phyloP scores from a whole-genome alignment of 768 basidiomycete species.

The Vararia minispora region DNA sequence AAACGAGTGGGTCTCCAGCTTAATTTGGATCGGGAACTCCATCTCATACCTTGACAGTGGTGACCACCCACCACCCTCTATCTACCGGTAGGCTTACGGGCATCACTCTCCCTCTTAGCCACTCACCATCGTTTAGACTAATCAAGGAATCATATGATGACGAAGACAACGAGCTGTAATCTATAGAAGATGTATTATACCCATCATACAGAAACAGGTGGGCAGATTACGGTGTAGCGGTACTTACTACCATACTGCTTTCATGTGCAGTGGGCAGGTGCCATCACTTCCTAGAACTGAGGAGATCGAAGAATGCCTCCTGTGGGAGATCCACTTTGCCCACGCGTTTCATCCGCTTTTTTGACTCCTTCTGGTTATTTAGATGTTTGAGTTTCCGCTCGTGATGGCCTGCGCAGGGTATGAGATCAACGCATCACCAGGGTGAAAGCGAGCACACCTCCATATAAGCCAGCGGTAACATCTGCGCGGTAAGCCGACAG shows the following conservation, averaged over 20 bases:
- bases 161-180: slow-evolving; percentile 74
- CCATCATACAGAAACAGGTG: too few species aligned
- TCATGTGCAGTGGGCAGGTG: background rate
- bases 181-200: slow-evolving; percentile 12
- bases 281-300: slow-evolving; percentile 43
- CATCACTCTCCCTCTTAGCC: background rate
- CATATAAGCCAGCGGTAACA: slow-evolving; percentile 90
- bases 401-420: slow-evolving; percentile 50
- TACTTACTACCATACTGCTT: slow-evolving; percentile 4
- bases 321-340: slow-evolving; percentile 88
- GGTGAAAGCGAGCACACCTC: slow-evolving; percentile 36
- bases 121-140: slow-evolving; percentile 32
- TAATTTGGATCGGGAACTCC: background rate
- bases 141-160: slow-evolving; percentile 95
- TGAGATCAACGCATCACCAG: slow-evolving; percentile 4
- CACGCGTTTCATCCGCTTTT: slow-evolving; percentile 78
- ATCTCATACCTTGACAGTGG: slow-evolving; percentile 42
- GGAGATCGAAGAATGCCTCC: slow-evolving; percentile 89
- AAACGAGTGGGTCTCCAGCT: slow-evolving; percentile 67
- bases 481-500: slow-evolving; percentile 80
- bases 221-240: slow-evolving; percentile 2
- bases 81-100: slow-evolving; percentile 73
- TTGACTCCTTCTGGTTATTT: slow-evolving; percentile 88
- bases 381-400: slow-evolving; percentile 88
- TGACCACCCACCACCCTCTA: slow-evolving; percentile 91